phyloP scores from a whole-genome alignment of 1,284 basidiomycete species.

The Leccinum solheimii region DNA sequence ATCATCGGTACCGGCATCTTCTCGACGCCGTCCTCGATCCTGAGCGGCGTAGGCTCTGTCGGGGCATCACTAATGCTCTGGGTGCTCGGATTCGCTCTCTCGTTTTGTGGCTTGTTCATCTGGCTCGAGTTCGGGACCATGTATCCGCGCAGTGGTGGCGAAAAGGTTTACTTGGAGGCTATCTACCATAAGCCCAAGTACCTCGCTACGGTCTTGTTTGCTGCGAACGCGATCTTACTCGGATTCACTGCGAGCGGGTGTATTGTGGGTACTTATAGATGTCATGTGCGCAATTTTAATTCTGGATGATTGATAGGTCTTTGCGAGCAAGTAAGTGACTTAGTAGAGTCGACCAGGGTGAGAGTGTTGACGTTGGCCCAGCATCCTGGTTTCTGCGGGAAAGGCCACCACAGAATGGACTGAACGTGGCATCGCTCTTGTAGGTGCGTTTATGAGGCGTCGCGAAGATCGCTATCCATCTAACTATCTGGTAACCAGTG shows the following conservation, averaged over 20 bases:
- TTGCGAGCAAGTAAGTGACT: conserved; percentile 41
- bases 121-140: conserved; percentile 60
- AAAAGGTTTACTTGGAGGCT: conserved; percentile 56
- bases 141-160: conserved; percentile 55
- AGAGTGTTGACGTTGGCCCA: conserved; percentile 18
- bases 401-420: conserved; percentile 46
- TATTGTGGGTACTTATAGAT: conserved; percentile 42
- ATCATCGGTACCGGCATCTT: conserved; percentile 66
- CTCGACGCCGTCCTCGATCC: conserved; percentile 59
- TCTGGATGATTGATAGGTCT: conserved; percentile 25
- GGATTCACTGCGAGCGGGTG: conserved; percentile 58
- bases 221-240: conserved; percentile 49
- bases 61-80: conserved; percentile 58
- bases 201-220: conserved; percentile 50
- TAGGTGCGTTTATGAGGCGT: conserved; percentile 36
- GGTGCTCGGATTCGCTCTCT: conserved; percentile 55
- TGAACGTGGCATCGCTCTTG: conserved; percentile 57
- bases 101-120: conserved; percentile 53
- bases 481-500: conserved; percentile 27
- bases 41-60: conserved; percentile 48
- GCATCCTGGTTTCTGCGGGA: conserved; percentile 51
- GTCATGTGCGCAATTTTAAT: not conserved
- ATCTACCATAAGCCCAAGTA: conserved; percentile 48
- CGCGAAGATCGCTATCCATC: not conserved
- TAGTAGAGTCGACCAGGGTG: accelerated